phyloP scores from a whole-genome alignment of 1,284 basidiomycete species.

The Ganoderma resinaceum region DNA sequence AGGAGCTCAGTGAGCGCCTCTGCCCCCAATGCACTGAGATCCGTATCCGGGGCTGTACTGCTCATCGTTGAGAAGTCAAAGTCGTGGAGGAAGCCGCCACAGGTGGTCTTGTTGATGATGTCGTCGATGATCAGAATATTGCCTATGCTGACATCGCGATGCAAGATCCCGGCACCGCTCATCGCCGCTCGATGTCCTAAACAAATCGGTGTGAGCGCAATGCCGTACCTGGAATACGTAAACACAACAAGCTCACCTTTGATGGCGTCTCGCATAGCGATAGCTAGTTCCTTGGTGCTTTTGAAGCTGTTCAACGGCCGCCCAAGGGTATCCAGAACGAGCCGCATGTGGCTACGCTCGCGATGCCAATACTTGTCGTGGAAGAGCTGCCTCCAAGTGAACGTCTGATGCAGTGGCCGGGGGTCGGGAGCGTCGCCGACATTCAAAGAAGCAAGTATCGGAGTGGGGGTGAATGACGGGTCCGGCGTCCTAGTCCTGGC shows the following conservation, averaged over 20 bases:
- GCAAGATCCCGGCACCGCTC: constrained; percentile 11
- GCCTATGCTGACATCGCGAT: constrained; percentile 21
- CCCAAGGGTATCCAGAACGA: constrained; percentile 24
- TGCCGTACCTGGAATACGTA: background rate
- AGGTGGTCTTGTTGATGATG: no score
- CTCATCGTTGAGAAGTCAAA: constrained; percentile 21
- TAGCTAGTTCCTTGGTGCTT: constrained; percentile 25
- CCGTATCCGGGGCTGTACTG: background rate
- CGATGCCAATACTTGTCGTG: background rate
- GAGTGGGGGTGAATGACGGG: background rate
- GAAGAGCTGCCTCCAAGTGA: constrained; percentile 6
- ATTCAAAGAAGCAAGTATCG: background rate
- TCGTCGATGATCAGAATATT: constrained; percentile 18
- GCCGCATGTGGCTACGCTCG: constrained; percentile 28
- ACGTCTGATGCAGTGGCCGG: constrained; percentile 15
- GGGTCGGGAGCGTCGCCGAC: background rate
- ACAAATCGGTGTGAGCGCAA: background rate
- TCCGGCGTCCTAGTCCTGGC: background rate
- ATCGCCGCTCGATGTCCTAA: constrained; percentile 13
- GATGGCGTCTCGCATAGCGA: constrained; percentile 26
- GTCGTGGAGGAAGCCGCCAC: constrained; percentile 23
- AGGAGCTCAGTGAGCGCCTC: background rate
- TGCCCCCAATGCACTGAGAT: background rate
- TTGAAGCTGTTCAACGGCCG: constrained; percentile 19
- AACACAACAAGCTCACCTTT: constrained; percentile 11